Evolutionary conservation across 2,329 filamentous ascomycete species (phyloP).

Genomic region (Fusarium algeriense): DNA sequence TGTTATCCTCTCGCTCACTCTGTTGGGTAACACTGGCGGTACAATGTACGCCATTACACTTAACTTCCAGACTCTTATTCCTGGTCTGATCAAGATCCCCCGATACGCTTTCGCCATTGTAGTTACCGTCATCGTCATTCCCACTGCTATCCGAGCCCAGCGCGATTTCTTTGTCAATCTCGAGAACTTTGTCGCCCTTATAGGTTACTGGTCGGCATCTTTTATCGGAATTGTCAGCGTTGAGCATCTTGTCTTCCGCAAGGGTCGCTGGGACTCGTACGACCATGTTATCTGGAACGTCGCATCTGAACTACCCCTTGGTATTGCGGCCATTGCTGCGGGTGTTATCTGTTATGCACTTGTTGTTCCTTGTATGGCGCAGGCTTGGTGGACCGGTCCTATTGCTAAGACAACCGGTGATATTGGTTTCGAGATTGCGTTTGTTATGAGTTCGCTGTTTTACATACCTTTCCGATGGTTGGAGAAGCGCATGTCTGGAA

Average conservation of each 20-base stretch:
- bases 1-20: conserved; percentile 67
- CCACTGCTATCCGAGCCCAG: conserved; percentile 67
- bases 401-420: conserved; percentile 71
- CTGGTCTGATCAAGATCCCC: conserved; percentile 66
- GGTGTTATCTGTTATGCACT: conserved; percentile 62
- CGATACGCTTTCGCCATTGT: conserved; percentile 69
- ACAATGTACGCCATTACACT: conserved; percentile 73
- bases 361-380: conserved; percentile 70
- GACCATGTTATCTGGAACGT: conserved; percentile 63
- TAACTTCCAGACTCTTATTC: conserved; percentile 73
- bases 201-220: conserved; percentile 70
- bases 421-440: conserved; percentile 74
- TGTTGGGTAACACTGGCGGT: conserved; percentile 70
- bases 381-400: conserved; percentile 72
- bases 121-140: conserved; percentile 70
- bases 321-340: conserved; percentile 61
- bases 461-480: conserved; percentile 62
- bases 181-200: conserved; percentile 68
- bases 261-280: conserved; percentile 58
- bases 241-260: conserved; percentile 64
- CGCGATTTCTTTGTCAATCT: conserved; percentile 68
- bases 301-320: conserved; percentile 58
- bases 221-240: conserved; percentile 63
- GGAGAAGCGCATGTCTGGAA: conserved; percentile 55
- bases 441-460: conserved; percentile 62